A percentile compares a stretch with the other conserved stretches of the same genome.
Evolutionary conservation across 2,329 filamentous ascomycete genomes (phyloP).

Genomic region (Botryotinia globosa): DNA sequence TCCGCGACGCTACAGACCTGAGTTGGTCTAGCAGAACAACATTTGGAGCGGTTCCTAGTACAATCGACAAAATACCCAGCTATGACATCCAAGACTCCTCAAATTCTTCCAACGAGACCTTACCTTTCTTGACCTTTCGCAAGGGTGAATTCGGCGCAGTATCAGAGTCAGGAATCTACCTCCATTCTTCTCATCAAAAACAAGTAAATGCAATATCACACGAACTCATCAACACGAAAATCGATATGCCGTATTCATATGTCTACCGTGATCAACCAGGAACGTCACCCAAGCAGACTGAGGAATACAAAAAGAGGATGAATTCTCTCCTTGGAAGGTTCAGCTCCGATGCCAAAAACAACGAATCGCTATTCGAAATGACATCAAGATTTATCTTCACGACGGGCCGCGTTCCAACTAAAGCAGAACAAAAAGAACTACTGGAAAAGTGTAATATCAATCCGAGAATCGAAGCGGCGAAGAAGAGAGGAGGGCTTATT

Average conservation of each 20-base stretch:
- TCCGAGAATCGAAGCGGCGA: background rate
- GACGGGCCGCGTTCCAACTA: background rate
- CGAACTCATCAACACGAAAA: slow-evolving; percentile 38
- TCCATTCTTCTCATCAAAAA: slow-evolving; percentile 8
- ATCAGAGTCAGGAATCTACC: slow-evolving; percentile 51
- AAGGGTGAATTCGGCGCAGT: slow-evolving; percentile 58
- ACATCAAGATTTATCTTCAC: background rate
- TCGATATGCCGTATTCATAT: slow-evolving; percentile 49
- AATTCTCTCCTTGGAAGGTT: background rate
- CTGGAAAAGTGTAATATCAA: background rate
- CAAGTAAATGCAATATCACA: background rate
- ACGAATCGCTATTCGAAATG: background rate
- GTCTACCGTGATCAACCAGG: slow-evolving; percentile 19
- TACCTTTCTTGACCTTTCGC: slow-evolving; percentile 5
- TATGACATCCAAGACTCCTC: background rate
- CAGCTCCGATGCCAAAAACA: background rate
- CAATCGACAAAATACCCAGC: slow-evolving; percentile 34
- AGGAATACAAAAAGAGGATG: background rate
- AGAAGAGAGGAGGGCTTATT: background rate
- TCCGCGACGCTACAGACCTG: background rate
- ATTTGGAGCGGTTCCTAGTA: slow-evolving; percentile 34
- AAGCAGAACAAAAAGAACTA: background rate
- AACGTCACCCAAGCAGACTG: background rate
- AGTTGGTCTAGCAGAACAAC: slow-evolving; percentile 27
- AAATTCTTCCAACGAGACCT: background rate